phyloP scores from a whole-genome alignment of 2,329 filamentous ascomycete species.

The Colletotrichum australisinense region DNA sequence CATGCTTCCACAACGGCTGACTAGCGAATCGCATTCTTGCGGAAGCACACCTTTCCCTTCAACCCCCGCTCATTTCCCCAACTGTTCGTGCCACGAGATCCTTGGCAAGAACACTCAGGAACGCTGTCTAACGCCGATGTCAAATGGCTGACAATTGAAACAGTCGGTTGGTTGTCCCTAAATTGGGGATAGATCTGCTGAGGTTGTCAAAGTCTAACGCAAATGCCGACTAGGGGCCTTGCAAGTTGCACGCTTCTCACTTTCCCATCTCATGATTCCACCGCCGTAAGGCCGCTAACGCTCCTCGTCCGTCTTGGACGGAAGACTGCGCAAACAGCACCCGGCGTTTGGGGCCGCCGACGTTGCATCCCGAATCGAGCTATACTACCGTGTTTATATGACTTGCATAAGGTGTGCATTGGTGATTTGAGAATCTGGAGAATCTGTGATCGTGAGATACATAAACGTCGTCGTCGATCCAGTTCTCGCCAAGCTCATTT shows the following conservation, averaged over 20 bases:
- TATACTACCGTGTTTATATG: slow-evolving; percentile 30
- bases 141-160: slow-evolving; percentile 32
- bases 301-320: background rate
- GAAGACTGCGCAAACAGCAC: slow-evolving; percentile 14
- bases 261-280: background rate
- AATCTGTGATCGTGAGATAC: slow-evolving; percentile 18
- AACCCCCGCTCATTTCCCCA: slow-evolving; percentile 14
- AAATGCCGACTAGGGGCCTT: background rate
- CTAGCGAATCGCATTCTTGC: slow-evolving; percentile 27
- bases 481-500: slow-evolving; percentile 2
- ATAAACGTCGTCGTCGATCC: slow-evolving; percentile 30
- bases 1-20: slow-evolving; percentile 12
- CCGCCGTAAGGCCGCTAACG: slow-evolving; percentile 16
- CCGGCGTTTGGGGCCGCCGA: slow-evolving; percentile 12
- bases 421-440: background rate
- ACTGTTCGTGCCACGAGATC: slow-evolving; percentile 26
- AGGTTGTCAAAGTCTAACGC: slow-evolving; percentile 7
- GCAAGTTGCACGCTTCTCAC: background rate
- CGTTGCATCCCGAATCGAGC: slow-evolving; percentile 13
- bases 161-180: slow-evolving; percentile 8
- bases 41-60: background rate
- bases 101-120: slow-evolving; percentile 2
- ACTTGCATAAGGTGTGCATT: slow-evolving; percentile 3
- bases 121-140: slow-evolving; percentile 20
- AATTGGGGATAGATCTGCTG: slow-evolving; percentile 11